Evolutionary conservation across 306 rosid species (phyloP).

Genomic region (Mimosa bimucronata): DNA sequence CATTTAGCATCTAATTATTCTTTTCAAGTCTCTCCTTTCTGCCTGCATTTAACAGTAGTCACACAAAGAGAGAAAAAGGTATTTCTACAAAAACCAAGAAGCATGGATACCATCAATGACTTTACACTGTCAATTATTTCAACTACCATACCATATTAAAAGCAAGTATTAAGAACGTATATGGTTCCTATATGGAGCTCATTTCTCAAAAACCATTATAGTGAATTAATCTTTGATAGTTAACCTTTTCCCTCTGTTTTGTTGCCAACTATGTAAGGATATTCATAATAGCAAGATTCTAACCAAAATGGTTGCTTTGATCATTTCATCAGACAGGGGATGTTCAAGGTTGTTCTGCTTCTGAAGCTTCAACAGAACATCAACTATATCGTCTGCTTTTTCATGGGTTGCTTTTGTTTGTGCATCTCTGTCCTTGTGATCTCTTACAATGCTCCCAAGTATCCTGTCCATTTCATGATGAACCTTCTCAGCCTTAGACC

Average conservation of each 20-base stretch:
- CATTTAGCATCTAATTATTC: background rate
- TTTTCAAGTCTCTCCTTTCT: background rate
- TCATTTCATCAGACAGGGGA: slow-evolving; percentile 23
- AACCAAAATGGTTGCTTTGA: slow-evolving; percentile 32
- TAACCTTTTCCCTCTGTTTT: background rate
- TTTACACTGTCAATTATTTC: background rate
- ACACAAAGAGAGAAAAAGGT: background rate
- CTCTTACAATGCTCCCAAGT: slow-evolving; percentile 21
- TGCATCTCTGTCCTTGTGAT: background rate
- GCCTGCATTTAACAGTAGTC: background rate
- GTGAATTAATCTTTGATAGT: background rate
- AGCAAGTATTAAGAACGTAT: background rate
- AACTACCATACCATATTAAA: background rate
- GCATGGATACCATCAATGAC: background rate
- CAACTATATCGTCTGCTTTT: slow-evolving; percentile 31
- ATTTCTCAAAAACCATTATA: background rate
- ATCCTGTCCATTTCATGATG: slow-evolving; percentile 26
- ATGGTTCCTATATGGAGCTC: background rate
- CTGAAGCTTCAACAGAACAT: slow-evolving; percentile 35
- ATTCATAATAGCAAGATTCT: background rate
- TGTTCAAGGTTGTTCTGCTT: slow-evolving; percentile 6
- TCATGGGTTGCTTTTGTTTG: background rate
- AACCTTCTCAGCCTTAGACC: slow-evolving; percentile 12
- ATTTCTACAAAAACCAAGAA: background rate
- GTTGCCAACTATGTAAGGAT: background rate